Conservation (phyloP, 345 rosid genomes). For the Viola odorata region DNA sequence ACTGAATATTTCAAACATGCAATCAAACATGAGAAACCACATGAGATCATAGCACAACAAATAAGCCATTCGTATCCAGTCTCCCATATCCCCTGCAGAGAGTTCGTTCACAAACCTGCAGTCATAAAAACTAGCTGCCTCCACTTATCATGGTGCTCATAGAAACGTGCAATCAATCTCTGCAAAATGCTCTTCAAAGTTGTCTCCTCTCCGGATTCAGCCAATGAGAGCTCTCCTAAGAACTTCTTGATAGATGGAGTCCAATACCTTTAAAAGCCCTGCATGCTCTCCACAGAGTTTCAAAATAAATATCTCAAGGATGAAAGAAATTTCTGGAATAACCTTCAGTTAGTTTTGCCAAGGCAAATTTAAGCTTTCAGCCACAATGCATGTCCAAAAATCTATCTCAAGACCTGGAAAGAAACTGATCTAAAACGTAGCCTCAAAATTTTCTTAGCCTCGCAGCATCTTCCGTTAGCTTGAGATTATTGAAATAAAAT, state of each 20-base stretch:
- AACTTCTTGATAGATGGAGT: constrained; percentile 70
- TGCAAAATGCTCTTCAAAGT: constrained; percentile 73
- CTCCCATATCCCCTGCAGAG: constrained; percentile 1
- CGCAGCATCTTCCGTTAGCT: no score
- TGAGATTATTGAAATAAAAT: no score
- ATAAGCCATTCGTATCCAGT: neutral
- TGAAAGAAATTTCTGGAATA: neutral
- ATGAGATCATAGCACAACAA: no score
- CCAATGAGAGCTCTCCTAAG: constrained; percentile 61
- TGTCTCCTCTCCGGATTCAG: constrained; percentile 74
- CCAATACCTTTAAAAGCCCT: constrained; percentile 94
- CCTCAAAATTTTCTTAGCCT: no score
- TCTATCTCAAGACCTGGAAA: no score
- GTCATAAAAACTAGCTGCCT: constrained; percentile 62
- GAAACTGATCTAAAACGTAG: neutral
- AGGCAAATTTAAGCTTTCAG: constrained; percentile 7
- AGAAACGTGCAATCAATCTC: constrained; percentile 64
- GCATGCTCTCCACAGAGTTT: constrained; percentile 18
- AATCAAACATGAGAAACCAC: no score
- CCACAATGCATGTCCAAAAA: neutral
- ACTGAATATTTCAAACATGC: no score
- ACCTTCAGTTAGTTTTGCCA: neutral
- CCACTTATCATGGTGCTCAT: constrained; percentile 78
- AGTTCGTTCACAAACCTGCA: constrained; percentile 48
- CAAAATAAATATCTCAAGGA: neutral